A percentile compares a stretch with the other conserved stretches of the same genome.
phyloP scores from a whole-genome alignment of 352 stramenopile genomes.

The Phytophthora meadii region DNA sequence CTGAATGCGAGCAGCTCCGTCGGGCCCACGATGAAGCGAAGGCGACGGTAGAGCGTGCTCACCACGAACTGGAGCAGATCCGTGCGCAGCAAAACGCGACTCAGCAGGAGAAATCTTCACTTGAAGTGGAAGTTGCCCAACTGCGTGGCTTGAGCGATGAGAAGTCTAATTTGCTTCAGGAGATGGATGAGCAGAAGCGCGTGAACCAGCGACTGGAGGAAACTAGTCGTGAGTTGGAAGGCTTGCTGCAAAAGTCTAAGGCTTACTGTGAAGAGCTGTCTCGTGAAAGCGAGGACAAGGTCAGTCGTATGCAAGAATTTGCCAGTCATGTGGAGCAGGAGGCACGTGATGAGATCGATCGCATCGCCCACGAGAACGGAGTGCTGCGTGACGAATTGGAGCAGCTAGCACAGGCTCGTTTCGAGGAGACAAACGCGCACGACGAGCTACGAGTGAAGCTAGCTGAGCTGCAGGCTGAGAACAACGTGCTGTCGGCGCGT shows the following conservation, averaged over 20 bases:
- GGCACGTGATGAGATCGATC: constrained; percentile 66
- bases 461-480: constrained; percentile 83
- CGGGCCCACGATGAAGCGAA: constrained; percentile 31
- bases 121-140: constrained; percentile 46
- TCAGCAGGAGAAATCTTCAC: constrained; percentile 50
- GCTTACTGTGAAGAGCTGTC: constrained; percentile 69
- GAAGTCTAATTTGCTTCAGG: constrained; percentile 46
- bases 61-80: constrained; percentile 40
- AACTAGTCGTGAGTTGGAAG: constrained; percentile 63
- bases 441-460: constrained; percentile 77
- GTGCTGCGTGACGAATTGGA: constrained; percentile 73
- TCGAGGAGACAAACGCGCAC: constrained; percentile 69
- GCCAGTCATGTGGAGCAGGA: constrained; percentile 71
- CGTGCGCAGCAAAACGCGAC: constrained; percentile 43
- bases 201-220: constrained; percentile 52
- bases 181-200: constrained; percentile 57
- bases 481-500: constrained; percentile 83
- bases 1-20: constrained; percentile 33
- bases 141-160: constrained; percentile 51
- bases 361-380: constrained; percentile 64
- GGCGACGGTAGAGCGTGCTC: constrained; percentile 23
- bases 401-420: constrained; percentile 61
- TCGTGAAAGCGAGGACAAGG: constrained; percentile 70
- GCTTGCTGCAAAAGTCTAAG: constrained; percentile 64
- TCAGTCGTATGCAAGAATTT: constrained; percentile 62